Evolutionary conservation across 192 early-diverging fungal species (phyloP).

Genomic region (Gaertneriomyces sp.): DNA sequence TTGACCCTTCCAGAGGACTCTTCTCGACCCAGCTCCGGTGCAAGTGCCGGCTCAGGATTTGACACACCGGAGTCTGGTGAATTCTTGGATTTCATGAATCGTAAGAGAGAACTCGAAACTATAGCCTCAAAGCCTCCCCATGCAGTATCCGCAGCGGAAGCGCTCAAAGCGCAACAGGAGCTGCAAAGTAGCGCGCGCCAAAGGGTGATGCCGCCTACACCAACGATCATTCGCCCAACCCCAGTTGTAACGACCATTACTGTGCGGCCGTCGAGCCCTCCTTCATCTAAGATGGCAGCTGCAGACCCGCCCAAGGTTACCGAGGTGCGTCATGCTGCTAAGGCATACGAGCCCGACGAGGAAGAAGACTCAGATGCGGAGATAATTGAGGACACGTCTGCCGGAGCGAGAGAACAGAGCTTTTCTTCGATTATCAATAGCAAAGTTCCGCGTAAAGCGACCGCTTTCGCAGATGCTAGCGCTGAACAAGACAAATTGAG

Average conservation of each 20-base stretch:
- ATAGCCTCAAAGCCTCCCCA: slow-evolving; percentile 18
- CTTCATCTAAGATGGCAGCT: background rate
- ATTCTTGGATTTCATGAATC: slow-evolving; percentile 41
- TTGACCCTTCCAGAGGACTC: too few species aligned
- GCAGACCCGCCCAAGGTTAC: too few species aligned
- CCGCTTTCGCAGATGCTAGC: slow-evolving; percentile 7
- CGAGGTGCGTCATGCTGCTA: too few species aligned
- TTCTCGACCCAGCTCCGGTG: too few species aligned
- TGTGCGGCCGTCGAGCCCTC: slow-evolving; percentile 9
- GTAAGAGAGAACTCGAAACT: slow-evolving; percentile 33
- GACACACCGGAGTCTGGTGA: slow-evolving; percentile 24
- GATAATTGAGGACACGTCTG: slow-evolving; percentile 7
- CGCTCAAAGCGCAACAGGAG: slow-evolving; percentile 10
- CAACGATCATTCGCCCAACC: background rate
- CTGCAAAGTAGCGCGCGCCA: background rate
- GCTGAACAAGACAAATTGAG: slow-evolving; percentile 23
- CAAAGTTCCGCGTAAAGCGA: background rate
- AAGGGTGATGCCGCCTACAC: background rate
- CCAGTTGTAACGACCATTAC: slow-evolving; percentile 29
- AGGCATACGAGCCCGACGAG: too few species aligned
- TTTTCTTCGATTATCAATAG: background rate
- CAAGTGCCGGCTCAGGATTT: background rate
- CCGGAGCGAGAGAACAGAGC: slow-evolving; percentile 6
- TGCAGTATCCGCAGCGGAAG: slow-evolving; percentile 26
- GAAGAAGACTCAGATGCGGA: slow-evolving; percentile 4